Percentiles rank a stretch among this genome's conserved stretches.
phyloP scores from a whole-genome alignment of 2,329 filamentous ascomycete species.

The Paraconiothyrium brasiliense region DNA sequence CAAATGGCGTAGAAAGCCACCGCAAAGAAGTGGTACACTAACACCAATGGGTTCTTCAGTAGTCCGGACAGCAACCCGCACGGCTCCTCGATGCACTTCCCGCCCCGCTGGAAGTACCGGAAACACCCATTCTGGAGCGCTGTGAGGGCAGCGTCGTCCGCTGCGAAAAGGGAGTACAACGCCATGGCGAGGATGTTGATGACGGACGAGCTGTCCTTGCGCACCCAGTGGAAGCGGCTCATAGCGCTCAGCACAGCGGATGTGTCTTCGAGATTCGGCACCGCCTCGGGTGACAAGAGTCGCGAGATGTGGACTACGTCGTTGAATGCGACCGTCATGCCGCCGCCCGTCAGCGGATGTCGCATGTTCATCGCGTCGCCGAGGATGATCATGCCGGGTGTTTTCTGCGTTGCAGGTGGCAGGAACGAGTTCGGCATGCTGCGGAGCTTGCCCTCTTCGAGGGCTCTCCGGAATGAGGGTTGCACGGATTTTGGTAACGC shows the following conservation, averaged over 20 bases:
- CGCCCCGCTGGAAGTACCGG: conserved; percentile 82
- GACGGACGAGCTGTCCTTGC: conserved; percentile 83
- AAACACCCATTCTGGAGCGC: conserved; percentile 92
- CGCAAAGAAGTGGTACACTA: conserved; percentile 93
- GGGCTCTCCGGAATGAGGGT: conserved; percentile 76
- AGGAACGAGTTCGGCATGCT: conserved; percentile 98
- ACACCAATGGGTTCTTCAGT: conserved; percentile 76
- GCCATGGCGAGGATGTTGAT: conserved; percentile 99
- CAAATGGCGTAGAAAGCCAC: conserved; percentile 91
- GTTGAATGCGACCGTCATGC: conserved; percentile 97
- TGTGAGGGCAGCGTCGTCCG: conserved; percentile 69
- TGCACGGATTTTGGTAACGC: conserved; percentile 76
- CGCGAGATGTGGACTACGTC: conserved; percentile 82
- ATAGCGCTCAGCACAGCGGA: conserved; percentile 73
- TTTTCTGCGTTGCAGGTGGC: conserved; percentile 77
- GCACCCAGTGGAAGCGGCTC: conserved; percentile 81
- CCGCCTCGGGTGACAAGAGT: conserved; percentile 73
- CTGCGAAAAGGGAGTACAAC: conserved; percentile 90
- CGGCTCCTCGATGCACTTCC: conserved; percentile 78
- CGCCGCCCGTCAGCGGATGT: conserved; percentile 95
- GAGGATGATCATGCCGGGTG: conserved; percentile 79
- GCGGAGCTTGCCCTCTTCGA: conserved; percentile 79
- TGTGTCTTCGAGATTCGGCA: conserved; percentile 76
- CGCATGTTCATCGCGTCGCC: conserved; percentile 99
- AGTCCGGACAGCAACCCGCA: conserved; percentile 84